phyloP scores from a whole-genome alignment of 805 yeast genomes.

The Sugiyamaella chiloensis region DNA sequence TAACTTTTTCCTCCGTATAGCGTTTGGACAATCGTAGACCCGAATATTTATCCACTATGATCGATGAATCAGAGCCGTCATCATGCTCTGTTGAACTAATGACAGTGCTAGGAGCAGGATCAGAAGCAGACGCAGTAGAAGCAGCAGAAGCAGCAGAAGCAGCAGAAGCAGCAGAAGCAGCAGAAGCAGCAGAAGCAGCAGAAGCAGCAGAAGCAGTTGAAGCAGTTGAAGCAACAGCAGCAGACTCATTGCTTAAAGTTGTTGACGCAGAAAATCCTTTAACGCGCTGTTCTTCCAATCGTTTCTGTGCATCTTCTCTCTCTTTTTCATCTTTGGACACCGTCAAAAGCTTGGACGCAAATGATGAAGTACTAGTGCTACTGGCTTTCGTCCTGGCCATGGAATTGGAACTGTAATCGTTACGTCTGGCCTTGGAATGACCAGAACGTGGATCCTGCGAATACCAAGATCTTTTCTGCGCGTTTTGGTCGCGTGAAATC shows the following conservation, averaged over 20 bases:
- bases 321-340: slow-evolving; percentile 1
- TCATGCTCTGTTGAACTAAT: no score
- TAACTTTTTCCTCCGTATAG: slow-evolving; percentile 40
- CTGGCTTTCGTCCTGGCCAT: neutral
- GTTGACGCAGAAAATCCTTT: neutral
- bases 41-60: slow-evolving; percentile 43
- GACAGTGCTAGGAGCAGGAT: no score
- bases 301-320: neutral
- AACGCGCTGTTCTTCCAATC: neutral
- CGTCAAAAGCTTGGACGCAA: slow-evolving; percentile 15
- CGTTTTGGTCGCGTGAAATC: neutral
- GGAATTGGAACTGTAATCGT: neutral
- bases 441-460: no score
- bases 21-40: slow-evolving; percentile 44
- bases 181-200: no score
- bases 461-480: neutral
- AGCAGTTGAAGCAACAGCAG: no score
- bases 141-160: no score
- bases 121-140: no score
- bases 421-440: neutral
- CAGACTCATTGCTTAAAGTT: neutral
- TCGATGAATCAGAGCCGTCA: no score
- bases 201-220: neutral
- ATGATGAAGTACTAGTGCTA: slow-evolving; percentile 3
- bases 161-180: no score